These are phyloP conservation scores for Acacia pycnantha DNA, from an alignment of 331 rosid genomes.

Conservation along the genomic window DNA sequence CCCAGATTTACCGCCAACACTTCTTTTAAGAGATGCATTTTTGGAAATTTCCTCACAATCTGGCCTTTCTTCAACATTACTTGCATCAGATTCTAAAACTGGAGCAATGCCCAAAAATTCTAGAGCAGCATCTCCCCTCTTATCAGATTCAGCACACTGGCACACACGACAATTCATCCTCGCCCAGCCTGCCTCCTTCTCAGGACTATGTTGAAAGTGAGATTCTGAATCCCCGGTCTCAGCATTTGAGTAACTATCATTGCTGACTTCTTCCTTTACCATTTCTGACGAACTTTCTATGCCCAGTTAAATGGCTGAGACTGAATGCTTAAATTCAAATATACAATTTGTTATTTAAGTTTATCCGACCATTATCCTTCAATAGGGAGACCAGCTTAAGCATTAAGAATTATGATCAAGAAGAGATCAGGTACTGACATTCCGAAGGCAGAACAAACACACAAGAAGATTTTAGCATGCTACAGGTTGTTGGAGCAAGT, in stretches of 20 bases:
- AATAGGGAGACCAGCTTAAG: constrained; percentile 17
- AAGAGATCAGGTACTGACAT: background rate
- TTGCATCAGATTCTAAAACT: constrained; percentile 29
- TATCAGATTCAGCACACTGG: constrained; percentile 88
- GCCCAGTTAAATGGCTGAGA: constrained; percentile 37
- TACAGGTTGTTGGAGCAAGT: constrained; percentile 9
- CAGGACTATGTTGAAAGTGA: constrained; percentile 54
- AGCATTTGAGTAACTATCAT: constrained; percentile 32
- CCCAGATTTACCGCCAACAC: constrained; percentile 45
- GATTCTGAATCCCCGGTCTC: constrained; percentile 48
- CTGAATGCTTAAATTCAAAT: constrained; percentile 24
- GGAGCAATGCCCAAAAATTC: constrained; percentile 70
- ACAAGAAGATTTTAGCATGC: constrained; percentile 13
- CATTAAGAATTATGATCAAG: background rate
- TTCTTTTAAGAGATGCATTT: constrained; percentile 34
- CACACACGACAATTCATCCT: constrained; percentile 84
- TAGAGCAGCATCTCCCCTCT: constrained; percentile 75
- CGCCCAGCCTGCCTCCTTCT: constrained; percentile 49
- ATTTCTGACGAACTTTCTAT: constrained; percentile 40
- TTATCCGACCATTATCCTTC: constrained; percentile 32
- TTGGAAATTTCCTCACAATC: constrained; percentile 32
- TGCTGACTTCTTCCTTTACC: constrained; percentile 37
- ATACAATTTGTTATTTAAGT: constrained; percentile 14
- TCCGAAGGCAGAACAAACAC: background rate
- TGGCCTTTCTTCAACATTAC: constrained; percentile 27